Evolutionary conservation across 495 filamentous ascomycete genomes (phyloP).

Genomic region (Talaromyces proteolyticus): DNA sequence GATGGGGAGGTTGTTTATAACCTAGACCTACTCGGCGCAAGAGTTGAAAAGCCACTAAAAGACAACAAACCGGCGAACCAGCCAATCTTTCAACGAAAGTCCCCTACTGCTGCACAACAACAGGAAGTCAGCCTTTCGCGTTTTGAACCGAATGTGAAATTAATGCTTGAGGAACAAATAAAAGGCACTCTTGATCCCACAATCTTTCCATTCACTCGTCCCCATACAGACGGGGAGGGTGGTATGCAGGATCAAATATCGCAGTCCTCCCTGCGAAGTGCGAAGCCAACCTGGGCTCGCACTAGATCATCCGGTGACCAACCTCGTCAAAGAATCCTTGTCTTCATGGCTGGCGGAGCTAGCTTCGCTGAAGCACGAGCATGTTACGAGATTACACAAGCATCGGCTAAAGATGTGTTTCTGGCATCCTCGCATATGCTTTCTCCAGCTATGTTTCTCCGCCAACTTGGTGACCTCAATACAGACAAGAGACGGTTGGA

Average conservation of each 20-base stretch:
- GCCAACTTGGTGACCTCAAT: constrained; percentile 74
- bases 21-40: constrained; percentile 75
- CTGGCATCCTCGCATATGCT: constrained; percentile 90
- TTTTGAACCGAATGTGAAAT: constrained; percentile 50
- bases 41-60: constrained; percentile 67
- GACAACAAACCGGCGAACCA: constrained; percentile 59
- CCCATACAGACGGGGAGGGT: constrained; percentile 60
- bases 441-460: constrained; percentile 70
- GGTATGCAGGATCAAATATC: constrained; percentile 49
- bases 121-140: constrained; percentile 50
- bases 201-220: constrained; percentile 77
- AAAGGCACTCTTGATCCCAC: constrained; percentile 47
- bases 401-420: constrained; percentile 73
- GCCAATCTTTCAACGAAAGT: constrained; percentile 64
- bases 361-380: constrained; percentile 84
- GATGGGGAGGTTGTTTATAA: constrained; percentile 71
- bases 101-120: constrained; percentile 29
- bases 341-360: constrained; percentile 95
- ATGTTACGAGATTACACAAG: constrained; percentile 80
- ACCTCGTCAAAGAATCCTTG: constrained; percentile 82
- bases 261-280: constrained; percentile 73
- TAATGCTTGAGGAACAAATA: constrained; percentile 65
- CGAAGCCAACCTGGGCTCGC: constrained; percentile 92
- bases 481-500: constrained; percentile 66
- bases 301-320: constrained; percentile 69